Percentiles rank a stretch among this genome's conserved stretches.
Conservation (phyloP, 2,329 filamentous ascomycete genomes). For the Penicillium sp. region DNA sequence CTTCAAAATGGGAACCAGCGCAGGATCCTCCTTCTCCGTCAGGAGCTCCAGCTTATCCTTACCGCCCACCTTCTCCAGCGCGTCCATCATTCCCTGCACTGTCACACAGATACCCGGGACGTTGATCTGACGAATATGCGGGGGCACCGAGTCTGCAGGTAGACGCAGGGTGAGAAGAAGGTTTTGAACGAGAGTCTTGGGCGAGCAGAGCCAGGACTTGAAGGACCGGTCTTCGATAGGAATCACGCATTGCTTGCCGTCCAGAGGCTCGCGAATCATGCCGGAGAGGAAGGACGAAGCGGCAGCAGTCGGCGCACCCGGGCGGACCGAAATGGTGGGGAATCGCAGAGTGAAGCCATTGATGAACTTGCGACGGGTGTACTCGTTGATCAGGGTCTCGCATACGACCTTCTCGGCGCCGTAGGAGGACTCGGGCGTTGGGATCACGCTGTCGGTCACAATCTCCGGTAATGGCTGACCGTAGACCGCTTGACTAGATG, state of each 20-base stretch:
- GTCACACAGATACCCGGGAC: conserved; percentile 58
- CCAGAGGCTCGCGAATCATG: conserved; percentile 65
- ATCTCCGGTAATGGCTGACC: conserved; percentile 58
- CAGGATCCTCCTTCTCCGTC: conserved; percentile 54
- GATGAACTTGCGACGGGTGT: conserved; percentile 61
- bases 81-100: conserved; percentile 59
- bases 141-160: conserved; percentile 42
- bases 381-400: conserved; percentile 65
- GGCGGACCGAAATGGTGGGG: conserved; percentile 63
- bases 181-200: conserved; percentile 56
- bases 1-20: conserved; percentile 55
- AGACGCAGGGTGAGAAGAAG: conserved; percentile 53
- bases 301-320: conserved; percentile 61
- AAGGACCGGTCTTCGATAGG: conserved; percentile 54
- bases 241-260: conserved; percentile 56
- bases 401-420: conserved; percentile 65
- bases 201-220: conserved; percentile 58
- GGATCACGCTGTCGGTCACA: conserved; percentile 55
- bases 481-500: conserved; percentile 65
- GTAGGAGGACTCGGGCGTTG: conserved; percentile 65
- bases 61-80: conserved; percentile 57
- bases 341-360: conserved; percentile 62
- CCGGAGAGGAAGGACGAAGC: conserved; percentile 65
- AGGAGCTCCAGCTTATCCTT: conserved; percentile 55
- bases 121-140: conserved; percentile 57